Base-by-base conservation (phyloP, 331 rosid species). In the Prunus yedoensis region DNA sequence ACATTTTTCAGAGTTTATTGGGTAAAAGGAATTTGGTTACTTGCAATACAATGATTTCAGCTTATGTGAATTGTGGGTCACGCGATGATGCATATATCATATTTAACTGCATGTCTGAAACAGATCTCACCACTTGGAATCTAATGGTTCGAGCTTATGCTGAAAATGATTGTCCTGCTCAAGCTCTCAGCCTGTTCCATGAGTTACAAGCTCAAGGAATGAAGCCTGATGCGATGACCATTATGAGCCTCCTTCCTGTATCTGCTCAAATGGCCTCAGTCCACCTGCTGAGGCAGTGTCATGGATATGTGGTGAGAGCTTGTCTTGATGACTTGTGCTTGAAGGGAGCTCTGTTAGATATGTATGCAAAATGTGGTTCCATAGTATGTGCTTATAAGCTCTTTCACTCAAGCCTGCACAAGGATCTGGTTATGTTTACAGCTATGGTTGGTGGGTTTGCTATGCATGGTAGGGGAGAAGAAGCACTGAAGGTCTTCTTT, bases 51-150 rank as follows among this genome's bases (percentile, higher is more conserved):
- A 68, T 91, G 86, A 88, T 91, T 72, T 83, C 96, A 18, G 89
- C 93, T 66, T 87, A 87, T 69, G 89, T 89, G 67, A 86, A 80
- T 75, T 68, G 83, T 72, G 90, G 96, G 69, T 87, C 88, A 41
- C 87, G 81, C 73, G 78, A 79, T 68, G 90, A 83, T 71, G 97
- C 94, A 77, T 71, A 77, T 66, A 79, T 43, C 56, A 67, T 90
- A 64, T 90, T 89, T 81, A 58, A 85, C 57, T 62, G 74, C 41
- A 90, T 88, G 93, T 74, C 86, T 80, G 88, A 89, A 71, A 86
- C 87, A 23, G 93, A 91, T 84, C 88, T 91, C 79, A 91, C 96
- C 79, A 87, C 96, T 17, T 91, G 97, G 97, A 94, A 91, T 88
- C 89, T 91, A 35, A 86, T 94, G 98, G 74, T 94, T 67, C 85